Percentiles rank a stretch among this genome's conserved stretches.
phyloP scores from a whole-genome alignment of 2,329 filamentous ascomycete genomes.

The Diaporthe vexans region DNA sequence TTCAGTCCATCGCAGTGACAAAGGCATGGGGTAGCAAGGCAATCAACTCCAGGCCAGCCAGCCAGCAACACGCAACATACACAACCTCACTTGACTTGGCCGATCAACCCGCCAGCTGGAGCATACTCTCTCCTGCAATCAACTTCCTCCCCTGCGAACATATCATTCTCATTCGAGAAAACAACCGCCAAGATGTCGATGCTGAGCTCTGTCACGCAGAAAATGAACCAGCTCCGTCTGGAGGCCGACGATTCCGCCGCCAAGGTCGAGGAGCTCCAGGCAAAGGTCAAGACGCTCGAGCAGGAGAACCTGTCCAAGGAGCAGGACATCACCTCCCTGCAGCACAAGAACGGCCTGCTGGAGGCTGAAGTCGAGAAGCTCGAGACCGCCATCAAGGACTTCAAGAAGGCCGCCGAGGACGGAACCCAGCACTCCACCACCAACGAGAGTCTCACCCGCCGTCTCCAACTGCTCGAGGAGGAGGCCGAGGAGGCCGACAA shows the following conservation, averaged over 20 bases:
- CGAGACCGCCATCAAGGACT: slow-evolving; percentile 84
- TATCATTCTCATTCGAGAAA: not conserved
- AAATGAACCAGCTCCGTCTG: slow-evolving; percentile 94
- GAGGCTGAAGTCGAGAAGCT: slow-evolving; percentile 94
- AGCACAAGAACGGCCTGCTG: slow-evolving; percentile 94
- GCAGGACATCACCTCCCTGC: slow-evolving; percentile 96
- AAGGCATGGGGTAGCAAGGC: slow-evolving; percentile 18
- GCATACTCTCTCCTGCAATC: not conserved
- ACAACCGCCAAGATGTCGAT: slow-evolving; percentile 42
- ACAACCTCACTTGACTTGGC: slow-evolving; percentile 2
- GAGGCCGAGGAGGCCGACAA: slow-evolving; percentile 97
- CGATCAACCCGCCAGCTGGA: not conserved
- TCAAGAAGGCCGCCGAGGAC: slow-evolving; percentile 89
- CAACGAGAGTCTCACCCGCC: slow-evolving; percentile 91
- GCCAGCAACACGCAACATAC: slow-evolving; percentile 1
- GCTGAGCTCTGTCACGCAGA: slow-evolving; percentile 67
- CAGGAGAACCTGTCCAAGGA: slow-evolving; percentile 97
- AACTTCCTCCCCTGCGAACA: not conserved
- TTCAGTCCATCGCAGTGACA: slow-evolving; percentile 13
- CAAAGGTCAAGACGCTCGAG: slow-evolving; percentile 90
- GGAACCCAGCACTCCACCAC: slow-evolving; percentile 86
- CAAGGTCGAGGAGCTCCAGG: slow-evolving; percentile 89
- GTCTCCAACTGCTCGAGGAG: slow-evolving; percentile 96
- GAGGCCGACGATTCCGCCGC: slow-evolving; percentile 88
- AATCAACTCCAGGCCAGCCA: slow-evolving; percentile 9